phyloP scores from a whole-genome alignment of 2,329 filamentous ascomycete species.

The Aspergillus fischeri region DNA sequence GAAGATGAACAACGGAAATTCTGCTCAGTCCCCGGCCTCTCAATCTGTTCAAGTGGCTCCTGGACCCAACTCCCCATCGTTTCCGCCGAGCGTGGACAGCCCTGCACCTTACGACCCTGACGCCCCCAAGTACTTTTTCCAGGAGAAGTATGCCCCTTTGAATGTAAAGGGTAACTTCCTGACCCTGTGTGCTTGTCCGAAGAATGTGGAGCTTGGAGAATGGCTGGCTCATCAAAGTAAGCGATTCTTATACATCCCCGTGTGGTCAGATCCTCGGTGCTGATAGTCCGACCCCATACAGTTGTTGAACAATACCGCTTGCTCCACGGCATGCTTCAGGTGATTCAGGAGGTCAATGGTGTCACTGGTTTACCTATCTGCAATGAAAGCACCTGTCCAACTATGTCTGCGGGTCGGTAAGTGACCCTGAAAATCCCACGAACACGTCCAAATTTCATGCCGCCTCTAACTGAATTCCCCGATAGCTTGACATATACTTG shows the following conservation, averaged over 20 bases:
- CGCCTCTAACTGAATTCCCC: constrained; percentile 14
- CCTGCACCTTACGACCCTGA: constrained; percentile 37
- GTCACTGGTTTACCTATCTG: constrained; percentile 72
- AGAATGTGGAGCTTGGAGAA: constrained; percentile 89
- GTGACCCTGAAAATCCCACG: constrained; percentile 36
- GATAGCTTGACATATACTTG: constrained; percentile 88
- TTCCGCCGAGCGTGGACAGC: constrained; percentile 36
- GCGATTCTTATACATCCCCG: constrained; percentile 14
- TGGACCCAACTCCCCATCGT: constrained; percentile 38
- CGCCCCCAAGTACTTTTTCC: constrained; percentile 48
- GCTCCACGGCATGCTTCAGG: constrained; percentile 81
- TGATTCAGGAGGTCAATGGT: constrained; percentile 81
- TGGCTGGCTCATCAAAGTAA: constrained; percentile 94
- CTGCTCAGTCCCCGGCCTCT: constrained; percentile 26
- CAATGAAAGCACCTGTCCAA: constrained; percentile 77
- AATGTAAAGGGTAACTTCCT: constrained; percentile 98
- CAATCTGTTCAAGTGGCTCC: constrained; percentile 26
- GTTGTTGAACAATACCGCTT: constrained; percentile 91
- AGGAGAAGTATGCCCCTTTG: constrained; percentile 62
- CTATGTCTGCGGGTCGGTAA: constrained; percentile 91
- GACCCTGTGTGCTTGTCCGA: constrained; percentile 87
- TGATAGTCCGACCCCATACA: constrained; percentile 35
- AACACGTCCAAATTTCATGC: background rate
- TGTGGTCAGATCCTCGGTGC: background rate
- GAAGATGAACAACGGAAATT: constrained; percentile 36